phyloP scores from a whole-genome alignment of 768 basidiomycete species.

The Pulveroboletus sp. region DNA sequence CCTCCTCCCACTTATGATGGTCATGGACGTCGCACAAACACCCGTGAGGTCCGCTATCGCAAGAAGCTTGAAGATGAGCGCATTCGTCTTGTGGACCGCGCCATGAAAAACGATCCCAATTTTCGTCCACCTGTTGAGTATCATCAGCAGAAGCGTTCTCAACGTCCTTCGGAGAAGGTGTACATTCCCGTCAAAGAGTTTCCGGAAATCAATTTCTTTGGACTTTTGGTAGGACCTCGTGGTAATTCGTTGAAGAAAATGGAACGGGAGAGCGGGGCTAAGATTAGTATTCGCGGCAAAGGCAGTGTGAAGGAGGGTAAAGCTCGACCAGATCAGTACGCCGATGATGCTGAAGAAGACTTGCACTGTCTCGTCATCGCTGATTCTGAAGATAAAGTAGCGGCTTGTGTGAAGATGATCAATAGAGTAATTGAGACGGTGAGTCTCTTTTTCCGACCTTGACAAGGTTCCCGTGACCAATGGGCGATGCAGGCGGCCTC shows the following conservation, averaged over 20 bases:
- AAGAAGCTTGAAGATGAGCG: slow-evolving; percentile 94
- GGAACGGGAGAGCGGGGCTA: slow-evolving; percentile 97
- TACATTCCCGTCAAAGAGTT: slow-evolving; percentile 99
- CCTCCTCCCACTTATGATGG: slow-evolving; percentile 97
- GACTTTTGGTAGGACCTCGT: slow-evolving; percentile 94
- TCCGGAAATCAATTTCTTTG: slow-evolving; percentile 99
- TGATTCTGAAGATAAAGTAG: slow-evolving; percentile 89
- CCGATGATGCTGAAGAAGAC: slow-evolving; percentile 97
- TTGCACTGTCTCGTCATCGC: slow-evolving; percentile 95
- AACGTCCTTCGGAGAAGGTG: slow-evolving; percentile 94
- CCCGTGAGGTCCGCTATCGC: slow-evolving; percentile 95
- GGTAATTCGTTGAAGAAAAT: slow-evolving; percentile 99
- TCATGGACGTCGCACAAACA: slow-evolving; percentile 97
- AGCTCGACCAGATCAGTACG: slow-evolving; percentile 88
- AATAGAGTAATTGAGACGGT: slow-evolving; percentile 98
- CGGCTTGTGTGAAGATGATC: slow-evolving; percentile 88
- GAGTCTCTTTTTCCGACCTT: slow-evolving; percentile 26
- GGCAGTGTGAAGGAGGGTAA: slow-evolving; percentile 99
- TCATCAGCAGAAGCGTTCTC: slow-evolving; percentile 89
- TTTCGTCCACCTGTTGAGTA: slow-evolving; percentile 98
- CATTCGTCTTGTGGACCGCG: slow-evolving; percentile 87
- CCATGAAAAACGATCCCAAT: slow-evolving; percentile 96
- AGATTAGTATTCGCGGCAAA: slow-evolving; percentile 97
- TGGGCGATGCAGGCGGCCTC: slow-evolving; percentile 74
- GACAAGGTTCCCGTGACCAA: neutral